Base-by-base conservation (phyloP, 306 rosid species). In the Fagus crenata region DNA sequence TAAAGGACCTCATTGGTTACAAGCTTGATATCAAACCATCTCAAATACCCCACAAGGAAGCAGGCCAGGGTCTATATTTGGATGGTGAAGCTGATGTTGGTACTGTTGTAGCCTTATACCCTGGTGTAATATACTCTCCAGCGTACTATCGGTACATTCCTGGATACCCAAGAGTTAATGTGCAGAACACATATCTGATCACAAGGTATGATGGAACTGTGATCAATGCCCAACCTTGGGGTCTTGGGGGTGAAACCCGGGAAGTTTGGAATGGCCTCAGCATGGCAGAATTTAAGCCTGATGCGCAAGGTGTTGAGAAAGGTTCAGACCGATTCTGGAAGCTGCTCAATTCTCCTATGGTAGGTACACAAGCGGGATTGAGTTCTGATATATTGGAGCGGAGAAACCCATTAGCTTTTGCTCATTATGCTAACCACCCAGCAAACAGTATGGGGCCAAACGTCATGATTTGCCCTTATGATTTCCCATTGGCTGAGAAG, bases 381-480 rank as follows among this genome's bases (percentile, higher is more conserved):
- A 40, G 69, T 8, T 74, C 85, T 15, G 89, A 85, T 75, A 82
- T 90, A 31, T 59, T 92, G 36, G 99, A 95, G 86, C 91, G 87
- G 51, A 87, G 97, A 82, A 90, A 95, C 64, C 97, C 97, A 6
- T 90, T 95, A 75, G 97, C 97, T 22, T 82, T 95, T 22, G 96
- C 93, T 83, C 99, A 95, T 87, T 95, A 83, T 18, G 96, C 97
- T 7, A 92, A 95, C 75, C 96, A 90, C 87, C 99, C 99, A 41
- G 84, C 91, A 54, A 85, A 89, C 86, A 92, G 85, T 71, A 83
- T 88, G 82, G 80, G 42, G 40, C 97, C 97, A 75, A 95, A 95
- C 85, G 97, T 90, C 70, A 92, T 95, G 96, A 79, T 95, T 68
- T 95, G 98, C 79, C 97, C 96, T 12, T 95, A 87, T 73, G 98